Evolutionary conservation across 331 rosid genomes (phyloP).

Genomic region (Acacia pycnantha): DNA sequence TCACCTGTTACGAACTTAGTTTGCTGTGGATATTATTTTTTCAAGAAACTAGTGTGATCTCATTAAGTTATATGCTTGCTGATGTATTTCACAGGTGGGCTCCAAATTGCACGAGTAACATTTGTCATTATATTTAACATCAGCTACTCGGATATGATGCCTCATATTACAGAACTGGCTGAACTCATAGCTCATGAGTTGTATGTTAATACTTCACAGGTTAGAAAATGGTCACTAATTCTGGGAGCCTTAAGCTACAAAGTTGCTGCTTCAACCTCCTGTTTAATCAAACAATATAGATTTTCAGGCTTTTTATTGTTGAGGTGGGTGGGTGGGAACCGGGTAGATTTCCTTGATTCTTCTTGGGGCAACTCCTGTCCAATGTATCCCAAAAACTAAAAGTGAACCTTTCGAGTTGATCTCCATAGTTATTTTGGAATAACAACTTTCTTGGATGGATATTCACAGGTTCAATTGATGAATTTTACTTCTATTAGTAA

Average conservation of each 20-base stretch:
- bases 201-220: slow-evolving; percentile 70
- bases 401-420: neutral
- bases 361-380: slow-evolving; percentile 7
- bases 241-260: neutral
- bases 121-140: slow-evolving; percentile 56
- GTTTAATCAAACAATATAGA: slow-evolving; percentile 7
- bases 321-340: slow-evolving; percentile 10
- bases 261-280: slow-evolving; percentile 8
- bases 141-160: slow-evolving; percentile 58
- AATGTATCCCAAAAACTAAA: neutral
- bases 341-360: neutral
- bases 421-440: slow-evolving; percentile 19
- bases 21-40: slow-evolving; percentile 21
- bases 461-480: slow-evolving; percentile 56
- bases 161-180: slow-evolving; percentile 55
- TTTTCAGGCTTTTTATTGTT: neutral
- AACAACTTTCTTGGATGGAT: slow-evolving; percentile 26
- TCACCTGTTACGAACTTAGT: neutral
- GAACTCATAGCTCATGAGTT: slow-evolving; percentile 65
- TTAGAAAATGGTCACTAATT: slow-evolving; percentile 33
- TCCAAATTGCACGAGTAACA: slow-evolving; percentile 49
- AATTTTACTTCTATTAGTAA: slow-evolving; percentile 51
- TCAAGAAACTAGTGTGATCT: neutral
- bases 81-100: slow-evolving; percentile 51
- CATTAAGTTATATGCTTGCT: neutral